Evolutionary conservation across 2,329 filamentous ascomycete species (phyloP), one percentile per base, ranked within the genome.

Genomic region (Cytospora paraplurivora): DNA sequence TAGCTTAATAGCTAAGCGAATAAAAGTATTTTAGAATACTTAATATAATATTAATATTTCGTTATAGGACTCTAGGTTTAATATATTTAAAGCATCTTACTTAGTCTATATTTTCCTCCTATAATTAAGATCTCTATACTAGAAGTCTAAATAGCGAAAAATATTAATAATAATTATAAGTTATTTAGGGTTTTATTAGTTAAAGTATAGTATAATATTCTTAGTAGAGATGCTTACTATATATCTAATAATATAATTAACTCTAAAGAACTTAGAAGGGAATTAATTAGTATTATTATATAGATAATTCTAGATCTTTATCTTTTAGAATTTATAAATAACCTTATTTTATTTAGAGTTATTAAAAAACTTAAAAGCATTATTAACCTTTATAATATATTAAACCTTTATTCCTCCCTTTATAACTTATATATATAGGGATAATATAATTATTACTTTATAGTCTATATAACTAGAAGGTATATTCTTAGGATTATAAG

Each of bases 161-260:
- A 35, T 35, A 35, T 7, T 7, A 6, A 7, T 35, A 35, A 35
- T 35, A 35, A 35, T 35, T 7, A 35, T 35, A 35, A 35, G 6
- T 27, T 50, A n/a, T 13, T 50, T 50, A n/a, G 17, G 47, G 17
- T 50, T 50, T 50, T 50, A n/a, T 7, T 50, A 50, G 15, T 50
- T 50, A n/a, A 50, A n/a, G 21, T 50, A 27, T 50, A 50, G 15
- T 27, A 50, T 50, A 50, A 50, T 50, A 50, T 50, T n/a, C 17
- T n/a, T 2, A 8, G 17, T 50, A 50, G 17, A 15, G 17, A 8
- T n/a, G 7, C 17, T 15, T 7, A 8, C 17, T 50, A 3, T 50
- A 8, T 50, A 5, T 27, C 47, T 15, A 1, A n/a, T 50, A 50
- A 50, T 50, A 35, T 50, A 5, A 15, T 8, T 17, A 37, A 37